A percentile compares a stretch with the other conserved stretches of the same genome.
These are phyloP conservation scores for Catharanthus roseus DNA, from an alignment of 257 asterid genomes.

Conservation along the genomic window DNA sequence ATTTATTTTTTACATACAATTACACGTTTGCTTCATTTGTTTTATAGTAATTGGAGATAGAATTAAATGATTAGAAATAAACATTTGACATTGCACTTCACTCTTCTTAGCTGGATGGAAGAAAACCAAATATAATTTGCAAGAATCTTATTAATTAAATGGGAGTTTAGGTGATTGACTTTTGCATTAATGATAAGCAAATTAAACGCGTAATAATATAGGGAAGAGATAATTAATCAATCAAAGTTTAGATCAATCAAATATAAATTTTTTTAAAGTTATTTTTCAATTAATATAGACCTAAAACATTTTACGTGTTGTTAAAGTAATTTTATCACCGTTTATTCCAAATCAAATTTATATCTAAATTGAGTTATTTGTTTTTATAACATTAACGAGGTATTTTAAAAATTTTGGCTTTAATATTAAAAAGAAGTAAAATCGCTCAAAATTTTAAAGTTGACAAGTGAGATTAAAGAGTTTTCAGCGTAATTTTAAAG, in stretches of 20 bases:
- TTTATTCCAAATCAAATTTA: no score
- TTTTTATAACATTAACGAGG: no score
- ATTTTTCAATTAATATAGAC: no score
- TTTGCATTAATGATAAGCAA: background rate
- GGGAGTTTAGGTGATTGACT: background rate
- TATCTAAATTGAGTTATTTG: no score
- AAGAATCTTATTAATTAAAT: background rate
- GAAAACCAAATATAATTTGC: background rate
- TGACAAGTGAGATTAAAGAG: no score
- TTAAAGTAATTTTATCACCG: no score
- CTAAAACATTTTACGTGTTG: no score
- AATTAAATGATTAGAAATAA: conserved; percentile 7
- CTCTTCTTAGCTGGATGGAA: conserved; percentile 7
- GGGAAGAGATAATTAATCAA: background rate
- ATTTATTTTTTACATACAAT: background rate
- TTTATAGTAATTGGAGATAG: background rate
- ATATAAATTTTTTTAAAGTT: no score
- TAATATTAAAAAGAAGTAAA: no score
- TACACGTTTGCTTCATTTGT: conserved; percentile 7
- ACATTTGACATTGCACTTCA: background rate
- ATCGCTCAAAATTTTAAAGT: no score
- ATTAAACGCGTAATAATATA: background rate
- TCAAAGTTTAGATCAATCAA: background rate
- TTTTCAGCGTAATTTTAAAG: no score
- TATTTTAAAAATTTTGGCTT: no score